phyloP scores from a whole-genome alignment of 2,329 filamentous ascomycete species.

The Colletotrichum spaethianum region DNA sequence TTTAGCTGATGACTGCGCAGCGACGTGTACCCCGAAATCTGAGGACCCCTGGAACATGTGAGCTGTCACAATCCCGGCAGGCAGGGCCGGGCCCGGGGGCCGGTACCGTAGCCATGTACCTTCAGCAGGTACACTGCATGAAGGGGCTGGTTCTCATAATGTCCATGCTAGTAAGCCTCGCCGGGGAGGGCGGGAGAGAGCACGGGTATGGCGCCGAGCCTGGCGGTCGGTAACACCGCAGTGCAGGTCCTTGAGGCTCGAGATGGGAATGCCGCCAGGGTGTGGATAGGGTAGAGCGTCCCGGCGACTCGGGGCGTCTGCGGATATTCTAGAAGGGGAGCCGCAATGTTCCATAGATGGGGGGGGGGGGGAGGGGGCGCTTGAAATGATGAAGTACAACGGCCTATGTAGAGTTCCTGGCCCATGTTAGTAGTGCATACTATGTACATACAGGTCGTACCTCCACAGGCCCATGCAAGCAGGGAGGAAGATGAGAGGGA shows the following conservation, averaged over 20 bases:
- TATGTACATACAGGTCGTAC: background rate
- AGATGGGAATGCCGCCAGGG: background rate
- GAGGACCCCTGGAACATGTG: constrained; percentile 11
- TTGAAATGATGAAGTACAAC: constrained; percentile 31
- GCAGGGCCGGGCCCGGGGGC: constrained; percentile 28
- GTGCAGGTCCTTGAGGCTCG: constrained; percentile 14
- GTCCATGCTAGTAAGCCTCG: constrained; percentile 31
- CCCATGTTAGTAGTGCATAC: too few species aligned
- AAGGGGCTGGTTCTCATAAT: background rate
- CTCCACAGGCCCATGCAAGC: constrained; percentile 23
- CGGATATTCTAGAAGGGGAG: constrained; percentile 30
- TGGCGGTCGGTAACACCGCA: constrained; percentile 32
- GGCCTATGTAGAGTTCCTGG: constrained; percentile 5
- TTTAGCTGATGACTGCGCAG: constrained; percentile 37
- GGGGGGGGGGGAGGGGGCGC: too few species aligned
- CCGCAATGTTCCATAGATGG: constrained; percentile 28
- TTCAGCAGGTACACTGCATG: background rate
- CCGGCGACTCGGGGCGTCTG: constrained; percentile 30
- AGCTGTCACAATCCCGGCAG: constrained; percentile 37
- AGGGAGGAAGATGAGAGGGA: constrained; percentile 14
- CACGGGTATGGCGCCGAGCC: constrained; percentile 22
- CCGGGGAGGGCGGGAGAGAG: constrained; percentile 17
- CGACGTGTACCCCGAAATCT: constrained; percentile 42
- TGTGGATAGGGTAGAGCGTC: background rate
- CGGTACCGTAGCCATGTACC: background rate